Conservation (phyloP, 257 asterid species). For the Rehmannia glutinosa region DNA sequence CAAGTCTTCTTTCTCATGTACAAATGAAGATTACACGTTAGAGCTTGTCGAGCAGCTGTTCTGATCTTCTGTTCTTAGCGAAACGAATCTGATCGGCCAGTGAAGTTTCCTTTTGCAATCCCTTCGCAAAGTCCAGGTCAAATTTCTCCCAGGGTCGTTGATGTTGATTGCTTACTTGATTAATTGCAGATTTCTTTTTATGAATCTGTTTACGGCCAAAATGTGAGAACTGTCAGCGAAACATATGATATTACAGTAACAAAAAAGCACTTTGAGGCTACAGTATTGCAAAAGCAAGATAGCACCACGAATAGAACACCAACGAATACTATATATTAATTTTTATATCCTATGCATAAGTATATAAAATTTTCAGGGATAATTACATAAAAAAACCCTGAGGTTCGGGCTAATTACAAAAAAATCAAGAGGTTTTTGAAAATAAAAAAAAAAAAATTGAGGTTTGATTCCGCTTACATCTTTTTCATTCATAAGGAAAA, state of each 20-base stretch:
- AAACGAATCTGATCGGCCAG: conserved; percentile 78
- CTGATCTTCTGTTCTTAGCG: conserved; percentile 58
- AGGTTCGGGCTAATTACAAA: too few species aligned
- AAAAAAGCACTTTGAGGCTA: too few species aligned
- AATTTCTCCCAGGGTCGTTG: conserved; percentile 64
- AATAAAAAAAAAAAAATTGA: too few species aligned
- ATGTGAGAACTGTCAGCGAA: neutral
- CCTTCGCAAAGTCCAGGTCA: conserved; percentile 38
- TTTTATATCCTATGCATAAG: too few species aligned
- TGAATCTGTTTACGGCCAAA: conserved; percentile 49
- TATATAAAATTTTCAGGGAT: too few species aligned
- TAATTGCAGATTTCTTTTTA: conserved; percentile 43
- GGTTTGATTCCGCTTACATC: too few species aligned
- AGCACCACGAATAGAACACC: too few species aligned
- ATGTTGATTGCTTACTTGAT: conserved; percentile 40
- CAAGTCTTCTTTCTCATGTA: neutral
- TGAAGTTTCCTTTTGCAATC: conserved; percentile 36
- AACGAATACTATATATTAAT: too few species aligned
- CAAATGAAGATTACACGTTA: neutral
- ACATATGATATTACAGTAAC: neutral
- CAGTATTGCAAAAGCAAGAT: too few species aligned
- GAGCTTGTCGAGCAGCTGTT: conserved; percentile 30
- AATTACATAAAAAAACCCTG: too few species aligned
- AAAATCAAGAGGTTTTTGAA: too few species aligned
- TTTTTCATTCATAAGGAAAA: too few species aligned